Base-by-base conservation (phyloP, 2,329 filamentous ascomycete genomes). In the Curvularia hawaiiensis region DNA sequence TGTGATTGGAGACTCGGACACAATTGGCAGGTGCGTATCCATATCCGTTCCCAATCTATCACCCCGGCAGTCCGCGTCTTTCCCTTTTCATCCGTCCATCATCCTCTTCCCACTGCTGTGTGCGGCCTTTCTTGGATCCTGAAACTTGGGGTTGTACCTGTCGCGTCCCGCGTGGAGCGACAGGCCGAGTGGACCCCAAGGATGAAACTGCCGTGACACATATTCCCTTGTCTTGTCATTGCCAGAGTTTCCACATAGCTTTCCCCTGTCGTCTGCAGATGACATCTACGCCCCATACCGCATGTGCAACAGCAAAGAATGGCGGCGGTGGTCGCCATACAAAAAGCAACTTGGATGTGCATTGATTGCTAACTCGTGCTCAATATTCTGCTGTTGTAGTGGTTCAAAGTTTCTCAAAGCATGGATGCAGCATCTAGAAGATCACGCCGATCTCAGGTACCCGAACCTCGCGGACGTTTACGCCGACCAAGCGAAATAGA, bases 371-470 rank as follows among this genome's bases (percentile, higher is more conserved):
- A 43, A 43, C 40, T 12, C 12, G 10, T 43, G 10, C 69, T 56
- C 69, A 58, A 20, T 52, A 28, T 28, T 28, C 9, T 60, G 53
- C 45, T 39, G 3, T 44, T 44, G 16, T 66, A 96, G 91, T 77
- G 93, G 93, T 24, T 92, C 90, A 76, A 83, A 82, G 57, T 98
- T 97, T 73, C 82, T 98, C 60, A 92, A 91, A 77, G 83, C 83
- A 60, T 98, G 94, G 95, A 97, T 97, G 91, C 85, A 83, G 10
- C 94, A 90, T 75, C 81, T 98, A 30, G 94, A 98, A 76, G 91
- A 97, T 62, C 82, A 96, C 69, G 90, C 92, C 8, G 94, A 98
- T 78, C 79, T 98, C 65, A 83, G 95, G 71, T 98, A 97, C 77
- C 92, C 94, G 3, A 90, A 95, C 72, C 71, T 87, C 28, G 74